Evolutionary conservation across 805 yeast genomes (phyloP), one percentile per base, ranked within the genome.

Genomic region (Saccharomycopsis capsularis): DNA sequence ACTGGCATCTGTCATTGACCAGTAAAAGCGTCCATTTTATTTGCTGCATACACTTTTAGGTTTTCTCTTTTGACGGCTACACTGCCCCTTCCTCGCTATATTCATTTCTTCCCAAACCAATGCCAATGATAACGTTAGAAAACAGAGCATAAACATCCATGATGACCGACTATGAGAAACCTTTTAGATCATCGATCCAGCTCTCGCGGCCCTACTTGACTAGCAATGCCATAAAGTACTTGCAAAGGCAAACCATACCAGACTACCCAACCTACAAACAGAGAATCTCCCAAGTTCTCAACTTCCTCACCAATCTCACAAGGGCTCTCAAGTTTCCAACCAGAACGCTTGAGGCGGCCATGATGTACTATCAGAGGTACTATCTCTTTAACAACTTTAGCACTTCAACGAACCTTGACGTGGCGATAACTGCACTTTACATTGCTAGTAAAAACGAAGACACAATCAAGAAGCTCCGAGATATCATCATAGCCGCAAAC

Each of bases 391-490:
- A 85, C 59, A 65, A 66, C 52, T 82, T 82, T 58, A 79, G 75
- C 50, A 70, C 73, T 11, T 68, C 67, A 19, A 69, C 74, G 46
- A 78, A 80, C 40, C 71, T 71, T 55, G 81, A 82, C 40, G 75
- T 85, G n/a, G 85, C 86, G 0, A 64, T 82, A 6, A 74, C 91
- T 7, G 75, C 88, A 47, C 61, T 89, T 5, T 75, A 85, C 50
- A 67, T 86, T 15, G 84, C 95, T 2, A 69, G 82, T 39, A 87
- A 89, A 62, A 79, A 81, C 55, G 95, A 86, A 59, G 96, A 89
- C 59, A 85, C 89, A 38, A 81, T 88, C 38, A 88, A 87, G 61
- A 84, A 84, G 56, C 62, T 83, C 15, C 70, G 78, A 46, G 86
- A 84, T 40, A 71, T 88, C 11, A 73, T 82, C 40, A 62, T 65